These are phyloP conservation scores for Alnus glutinosa DNA, from an alignment of 306 rosid genomes.

Conservation along the genomic window DNA sequence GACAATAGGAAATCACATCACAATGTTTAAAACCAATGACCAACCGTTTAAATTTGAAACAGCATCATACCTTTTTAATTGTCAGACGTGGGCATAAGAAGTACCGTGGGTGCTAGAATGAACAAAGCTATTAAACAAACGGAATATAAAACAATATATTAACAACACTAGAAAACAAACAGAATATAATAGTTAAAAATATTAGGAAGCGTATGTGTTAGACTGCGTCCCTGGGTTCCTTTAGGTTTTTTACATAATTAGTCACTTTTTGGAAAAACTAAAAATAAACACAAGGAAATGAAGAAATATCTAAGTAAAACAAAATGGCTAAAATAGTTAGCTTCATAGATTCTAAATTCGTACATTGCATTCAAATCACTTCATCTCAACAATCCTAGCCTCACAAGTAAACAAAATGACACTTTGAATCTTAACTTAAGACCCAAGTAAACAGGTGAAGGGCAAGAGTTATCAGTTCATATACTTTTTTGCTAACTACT, in stretches of 20 bases:
- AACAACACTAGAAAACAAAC: too few relatives aligned
- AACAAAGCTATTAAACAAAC: too few relatives aligned
- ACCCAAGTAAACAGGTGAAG: background rate
- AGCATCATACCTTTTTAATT: too few relatives aligned
- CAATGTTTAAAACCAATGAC: too few relatives aligned
- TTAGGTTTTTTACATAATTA: background rate
- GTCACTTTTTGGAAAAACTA: background rate
- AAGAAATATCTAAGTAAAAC: too few relatives aligned
- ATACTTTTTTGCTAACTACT: background rate
- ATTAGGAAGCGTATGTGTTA: too few relatives aligned
- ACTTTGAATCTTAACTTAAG: background rate
- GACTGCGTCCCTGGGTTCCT: background rate
- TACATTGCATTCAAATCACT: background rate
- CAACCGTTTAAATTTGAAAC: too few relatives aligned
- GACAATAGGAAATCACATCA: too few relatives aligned
- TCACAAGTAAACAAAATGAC: background rate
- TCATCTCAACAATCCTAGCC: background rate
- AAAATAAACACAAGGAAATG: background rate
- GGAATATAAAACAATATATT: too few relatives aligned
- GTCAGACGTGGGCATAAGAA: too few relatives aligned
- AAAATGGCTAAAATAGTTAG: background rate
- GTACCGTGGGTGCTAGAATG: too few relatives aligned
- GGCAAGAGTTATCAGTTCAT: background rate
- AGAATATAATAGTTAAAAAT: too few relatives aligned
- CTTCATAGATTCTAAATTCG: background rate